Evolutionary conservation across 2,329 filamentous ascomycete genomes (phyloP).

Genomic region (Zopfia rhizophila): DNA sequence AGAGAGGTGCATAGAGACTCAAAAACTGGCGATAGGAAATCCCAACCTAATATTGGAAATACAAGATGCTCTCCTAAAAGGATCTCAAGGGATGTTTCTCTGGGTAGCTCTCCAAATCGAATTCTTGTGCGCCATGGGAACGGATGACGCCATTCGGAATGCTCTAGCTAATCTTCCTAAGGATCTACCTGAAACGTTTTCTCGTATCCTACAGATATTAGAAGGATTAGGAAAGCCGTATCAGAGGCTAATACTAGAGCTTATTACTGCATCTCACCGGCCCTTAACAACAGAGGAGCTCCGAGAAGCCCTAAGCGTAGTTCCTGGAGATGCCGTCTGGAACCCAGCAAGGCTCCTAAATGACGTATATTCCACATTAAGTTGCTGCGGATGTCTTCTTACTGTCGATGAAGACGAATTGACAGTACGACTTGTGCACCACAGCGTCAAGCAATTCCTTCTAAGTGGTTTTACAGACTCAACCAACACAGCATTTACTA

Average conservation of each 20-base stretch:
- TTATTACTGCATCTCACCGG: conserved; percentile 42
- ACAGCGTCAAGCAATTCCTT: conserved; percentile 32
- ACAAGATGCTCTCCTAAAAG: conserved; percentile 31
- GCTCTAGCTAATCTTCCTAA: conserved; percentile 29
- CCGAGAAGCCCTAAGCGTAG: conserved; percentile 53
- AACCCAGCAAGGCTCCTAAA: conserved; percentile 28
- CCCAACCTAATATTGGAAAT: conserved; percentile 37
- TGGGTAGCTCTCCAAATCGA: conserved; percentile 37
- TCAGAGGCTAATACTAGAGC: conserved; percentile 41
- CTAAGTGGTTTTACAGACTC: conserved; percentile 6
- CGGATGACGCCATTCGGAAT: conserved; percentile 50
- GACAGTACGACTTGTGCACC: conserved; percentile 32
- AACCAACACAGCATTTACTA: neutral
- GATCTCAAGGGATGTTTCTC: conserved; percentile 39
- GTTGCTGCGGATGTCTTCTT: conserved; percentile 36
- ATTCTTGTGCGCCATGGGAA: conserved; percentile 44
- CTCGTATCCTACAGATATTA: conserved; percentile 31
- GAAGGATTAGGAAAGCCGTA: conserved; percentile 22
- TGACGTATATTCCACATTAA: conserved; percentile 26
- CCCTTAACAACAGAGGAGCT: conserved; percentile 49
- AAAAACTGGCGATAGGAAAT: conserved; percentile 32
- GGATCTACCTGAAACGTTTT: conserved; percentile 28
- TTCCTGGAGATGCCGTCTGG: conserved; percentile 38
- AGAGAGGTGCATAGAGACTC: conserved; percentile 26
- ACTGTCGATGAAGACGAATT: conserved; percentile 35